These are phyloP conservation scores for Aspergillus campestris DNA, from an alignment of 495 filamentous ascomycete species.

Conservation along the genomic window DNA sequence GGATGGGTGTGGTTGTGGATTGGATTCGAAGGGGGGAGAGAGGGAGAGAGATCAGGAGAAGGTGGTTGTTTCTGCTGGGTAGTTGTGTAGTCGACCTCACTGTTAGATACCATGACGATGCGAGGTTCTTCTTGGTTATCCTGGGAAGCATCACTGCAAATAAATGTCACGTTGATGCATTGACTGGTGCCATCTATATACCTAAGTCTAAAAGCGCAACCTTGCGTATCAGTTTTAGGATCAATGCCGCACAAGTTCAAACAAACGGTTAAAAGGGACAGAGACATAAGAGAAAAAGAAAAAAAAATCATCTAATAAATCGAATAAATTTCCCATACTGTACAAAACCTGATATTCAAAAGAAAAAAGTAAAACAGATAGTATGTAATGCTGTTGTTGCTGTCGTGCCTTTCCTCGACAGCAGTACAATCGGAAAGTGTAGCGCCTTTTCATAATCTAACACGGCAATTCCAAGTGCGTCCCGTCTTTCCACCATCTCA, in stretches of 20 bases:
- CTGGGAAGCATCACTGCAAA: neutral
- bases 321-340: slow-evolving; percentile 35
- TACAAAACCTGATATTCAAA: slow-evolving; percentile 36
- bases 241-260: no score
- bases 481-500: slow-evolving; percentile 28
- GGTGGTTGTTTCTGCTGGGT: slow-evolving; percentile 19
- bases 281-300: slow-evolving; percentile 8
- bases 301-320: slow-evolving; percentile 30
- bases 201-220: slow-evolving; percentile 16
- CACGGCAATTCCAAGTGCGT: slow-evolving; percentile 2
- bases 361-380: slow-evolving; percentile 15
- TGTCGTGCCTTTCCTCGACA: neutral
- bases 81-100: neutral
- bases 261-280: slow-evolving; percentile 5
- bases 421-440: slow-evolving; percentile 12
- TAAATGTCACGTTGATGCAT: slow-evolving; percentile 10
- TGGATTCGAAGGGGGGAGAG: neutral
- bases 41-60: slow-evolving; percentile 21
- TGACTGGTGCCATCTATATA: slow-evolving; percentile 17
- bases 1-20: slow-evolving; percentile 9
- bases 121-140: neutral
- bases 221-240: no score
- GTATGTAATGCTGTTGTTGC: slow-evolving; percentile 7
- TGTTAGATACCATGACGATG: no score
- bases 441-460: slow-evolving; percentile 9